These are phyloP conservation scores for Plasmodium yoelii DNA, from an alignment of 169 alveolate genomes.

Conservation along the genomic window DNA sequence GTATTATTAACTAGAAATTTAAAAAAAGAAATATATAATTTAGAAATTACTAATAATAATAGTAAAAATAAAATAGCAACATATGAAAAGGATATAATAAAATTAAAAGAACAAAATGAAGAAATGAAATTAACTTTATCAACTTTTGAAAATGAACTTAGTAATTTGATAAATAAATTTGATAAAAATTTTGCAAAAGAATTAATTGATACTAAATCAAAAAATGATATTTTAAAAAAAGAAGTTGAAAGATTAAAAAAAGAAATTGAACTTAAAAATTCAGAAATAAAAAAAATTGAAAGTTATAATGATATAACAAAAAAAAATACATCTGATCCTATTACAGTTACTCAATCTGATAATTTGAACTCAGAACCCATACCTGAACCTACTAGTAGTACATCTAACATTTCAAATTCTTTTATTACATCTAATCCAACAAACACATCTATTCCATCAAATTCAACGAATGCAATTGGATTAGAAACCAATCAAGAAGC, in stretches of 20 bases:
- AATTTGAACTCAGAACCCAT: background rate
- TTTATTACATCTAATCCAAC: background rate
- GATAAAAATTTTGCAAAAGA: constrained; percentile 76
- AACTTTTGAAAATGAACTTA: constrained; percentile 76
- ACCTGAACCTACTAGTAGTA: background rate
- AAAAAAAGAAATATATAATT: constrained; percentile 28
- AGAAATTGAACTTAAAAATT: constrained; percentile 63
- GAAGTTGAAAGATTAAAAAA: constrained; percentile 71
- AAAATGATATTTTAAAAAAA: constrained; percentile 70
- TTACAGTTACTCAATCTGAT: background rate
- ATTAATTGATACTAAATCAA: constrained; percentile 61
- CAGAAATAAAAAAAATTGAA: constrained; percentile 72
- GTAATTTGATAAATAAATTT: constrained; percentile 67
- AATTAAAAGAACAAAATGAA: constrained; percentile 69
- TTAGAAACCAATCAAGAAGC: background rate
- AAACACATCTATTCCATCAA: background rate
- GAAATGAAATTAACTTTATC: constrained; percentile 72
- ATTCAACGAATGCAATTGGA: background rate
- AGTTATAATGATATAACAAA: constrained; percentile 48
- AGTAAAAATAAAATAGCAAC: constrained; percentile 48
- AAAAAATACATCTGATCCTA: constrained; percentile 9
- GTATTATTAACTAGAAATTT: constrained; percentile 26
- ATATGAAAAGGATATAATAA: constrained; percentile 72
- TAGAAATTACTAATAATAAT: constrained; percentile 26
- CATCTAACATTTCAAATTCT: background rate